Evolutionary conservation across 1,284 basidiomycete genomes (phyloP).

Genomic region (Marasmius tenuissimus): DNA sequence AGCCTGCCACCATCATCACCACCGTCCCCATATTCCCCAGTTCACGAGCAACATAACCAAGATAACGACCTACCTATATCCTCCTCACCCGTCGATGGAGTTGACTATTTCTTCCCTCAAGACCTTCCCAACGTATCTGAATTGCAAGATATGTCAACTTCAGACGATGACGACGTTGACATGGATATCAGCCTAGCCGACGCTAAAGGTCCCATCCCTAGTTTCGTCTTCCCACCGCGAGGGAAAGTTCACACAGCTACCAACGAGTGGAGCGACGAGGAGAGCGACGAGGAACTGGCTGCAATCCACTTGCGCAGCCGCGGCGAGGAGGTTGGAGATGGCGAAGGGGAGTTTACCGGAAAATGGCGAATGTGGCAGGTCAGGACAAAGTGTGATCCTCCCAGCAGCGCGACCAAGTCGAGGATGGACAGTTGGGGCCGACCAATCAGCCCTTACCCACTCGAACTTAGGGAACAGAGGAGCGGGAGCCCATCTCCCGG

Average conservation of each 20-base stretch:
- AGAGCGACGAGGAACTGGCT: neutral
- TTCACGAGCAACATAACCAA: neutral
- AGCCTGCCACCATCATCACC: conserved; percentile 20
- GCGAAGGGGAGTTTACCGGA: conserved; percentile 65
- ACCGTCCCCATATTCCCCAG: conserved; percentile 19
- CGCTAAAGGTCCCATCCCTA: conserved; percentile 4
- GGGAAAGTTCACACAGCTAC: neutral
- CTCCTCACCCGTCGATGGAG: conserved; percentile 1
- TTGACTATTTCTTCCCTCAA: conserved; percentile 1
- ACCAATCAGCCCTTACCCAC: conserved; percentile 65
- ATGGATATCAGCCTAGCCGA: conserved; percentile 12
- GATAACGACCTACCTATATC: neutral
- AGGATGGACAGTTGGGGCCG: conserved; percentile 64
- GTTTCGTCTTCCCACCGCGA: neutral
- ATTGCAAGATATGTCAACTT: neutral
- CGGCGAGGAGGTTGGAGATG: conserved; percentile 16
- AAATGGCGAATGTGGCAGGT: conserved; percentile 52
- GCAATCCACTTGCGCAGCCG: conserved; percentile 2
- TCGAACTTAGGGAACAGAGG: conserved; percentile 17
- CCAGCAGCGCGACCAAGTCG: conserved; percentile 50
- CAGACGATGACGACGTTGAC: conserved; percentile 5
- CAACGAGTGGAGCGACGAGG: conserved; percentile 1
- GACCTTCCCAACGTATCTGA: neutral
- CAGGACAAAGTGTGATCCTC: conserved; percentile 67
- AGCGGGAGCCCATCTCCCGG: conserved; percentile 7